These are phyloP conservation scores for Cladosporium sp. DNA, from an alignment of 2,329 filamentous ascomycete genomes.

Conservation along the genomic window DNA sequence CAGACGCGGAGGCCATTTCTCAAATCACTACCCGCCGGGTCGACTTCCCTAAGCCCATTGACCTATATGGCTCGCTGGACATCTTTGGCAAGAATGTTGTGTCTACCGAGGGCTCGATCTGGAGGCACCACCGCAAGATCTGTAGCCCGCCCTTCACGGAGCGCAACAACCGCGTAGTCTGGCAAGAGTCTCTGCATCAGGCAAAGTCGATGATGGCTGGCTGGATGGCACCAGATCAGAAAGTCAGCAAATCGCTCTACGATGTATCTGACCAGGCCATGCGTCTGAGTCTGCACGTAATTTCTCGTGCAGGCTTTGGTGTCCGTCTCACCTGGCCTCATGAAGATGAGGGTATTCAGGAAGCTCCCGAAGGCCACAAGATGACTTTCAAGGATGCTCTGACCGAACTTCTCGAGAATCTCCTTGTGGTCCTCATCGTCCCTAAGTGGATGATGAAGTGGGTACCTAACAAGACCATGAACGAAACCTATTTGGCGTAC, in stretches of 20 bases:
- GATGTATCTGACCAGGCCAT: constrained; percentile 67
- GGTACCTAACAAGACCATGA: constrained; percentile 56
- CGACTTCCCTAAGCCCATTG: constrained; percentile 69
- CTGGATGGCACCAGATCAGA: constrained; percentile 54
- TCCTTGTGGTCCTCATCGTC: constrained; percentile 63
- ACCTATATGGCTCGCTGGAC: constrained; percentile 61
- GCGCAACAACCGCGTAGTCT: constrained; percentile 70
- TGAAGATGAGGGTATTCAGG: constrained; percentile 45
- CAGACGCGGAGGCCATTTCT: constrained; percentile 65
- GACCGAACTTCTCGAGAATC: constrained; percentile 62
- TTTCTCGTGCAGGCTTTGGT: constrained; percentile 73
- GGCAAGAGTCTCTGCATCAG: constrained; percentile 64
- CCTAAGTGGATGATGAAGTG: constrained; percentile 59
- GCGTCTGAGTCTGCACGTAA: constrained; percentile 60
- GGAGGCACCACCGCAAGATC: constrained; percentile 73
- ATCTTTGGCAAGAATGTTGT: constrained; percentile 71
- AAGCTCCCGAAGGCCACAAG: constrained; percentile 54
- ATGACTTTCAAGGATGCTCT: constrained; percentile 69
- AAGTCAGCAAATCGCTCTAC: constrained; percentile 52
- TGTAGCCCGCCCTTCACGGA: constrained; percentile 75
- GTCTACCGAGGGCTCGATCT: constrained; percentile 67
- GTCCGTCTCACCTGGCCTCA: constrained; percentile 60
- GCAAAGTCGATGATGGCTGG: constrained; percentile 61
- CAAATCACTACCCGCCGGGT: constrained; percentile 68
- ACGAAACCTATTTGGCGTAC: constrained; percentile 57